Evolutionary conservation across 805 yeast genomes (phyloP).

Genomic region (Saturnispora sanitii): DNA sequence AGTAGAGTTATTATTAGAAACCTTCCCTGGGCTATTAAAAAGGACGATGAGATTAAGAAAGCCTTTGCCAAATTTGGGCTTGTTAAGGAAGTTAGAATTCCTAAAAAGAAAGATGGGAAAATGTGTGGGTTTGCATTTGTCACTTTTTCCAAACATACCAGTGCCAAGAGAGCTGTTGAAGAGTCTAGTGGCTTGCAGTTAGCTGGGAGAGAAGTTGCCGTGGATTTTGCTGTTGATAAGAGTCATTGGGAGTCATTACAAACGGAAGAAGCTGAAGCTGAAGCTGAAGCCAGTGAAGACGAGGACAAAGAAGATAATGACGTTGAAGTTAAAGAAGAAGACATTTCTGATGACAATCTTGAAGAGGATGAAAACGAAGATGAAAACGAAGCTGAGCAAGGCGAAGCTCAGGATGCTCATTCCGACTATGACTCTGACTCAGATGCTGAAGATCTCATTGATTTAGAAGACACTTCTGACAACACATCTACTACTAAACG

Average conservation of each 20-base stretch:
- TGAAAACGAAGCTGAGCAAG: constrained; percentile 23
- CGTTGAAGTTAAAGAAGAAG: constrained; percentile 29
- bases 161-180: constrained; percentile 76
- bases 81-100: constrained; percentile 81
- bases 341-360: constrained; percentile 25
- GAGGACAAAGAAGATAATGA: constrained; percentile 34
- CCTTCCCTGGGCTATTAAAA: constrained; percentile 91
- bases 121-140: constrained; percentile 95
- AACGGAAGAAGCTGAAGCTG: constrained; percentile 34
- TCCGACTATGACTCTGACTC: constrained; percentile 24
- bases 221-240: constrained; percentile 87
- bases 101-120: constrained; percentile 76
- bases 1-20: constrained; percentile 85
- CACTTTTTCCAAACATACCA: constrained; percentile 67
- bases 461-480: constrained; percentile 28
- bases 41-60: constrained; percentile 60
- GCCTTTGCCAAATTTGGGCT: constrained; percentile 72
- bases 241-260: constrained; percentile 63
- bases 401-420: constrained; percentile 21
- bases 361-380: constrained; percentile 29
- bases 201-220: constrained; percentile 86
- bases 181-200: constrained; percentile 67
- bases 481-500: constrained; percentile 32
- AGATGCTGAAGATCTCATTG: constrained; percentile 19
- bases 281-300: constrained; percentile 29